A percentile compares a stretch with the other conserved stretches of the same genome.
Conservation (phyloP, 139 green algal genomes). For the Pleodorina starrii region DNA sequence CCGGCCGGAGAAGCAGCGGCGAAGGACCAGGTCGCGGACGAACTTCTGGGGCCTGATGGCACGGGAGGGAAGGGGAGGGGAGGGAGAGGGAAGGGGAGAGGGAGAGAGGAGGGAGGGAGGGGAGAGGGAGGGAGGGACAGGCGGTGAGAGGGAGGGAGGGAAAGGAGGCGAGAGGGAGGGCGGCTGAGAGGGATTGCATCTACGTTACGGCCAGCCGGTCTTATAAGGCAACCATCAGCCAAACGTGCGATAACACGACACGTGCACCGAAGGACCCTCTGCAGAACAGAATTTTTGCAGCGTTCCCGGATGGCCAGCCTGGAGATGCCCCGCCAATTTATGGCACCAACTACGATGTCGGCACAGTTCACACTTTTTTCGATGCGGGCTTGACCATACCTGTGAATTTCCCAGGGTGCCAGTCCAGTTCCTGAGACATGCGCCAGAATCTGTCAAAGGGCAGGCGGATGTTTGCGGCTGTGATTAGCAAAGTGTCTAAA, state of each 20-base stretch:
- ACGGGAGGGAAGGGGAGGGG: not conserved
- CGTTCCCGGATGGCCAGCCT: too few relatives aligned
- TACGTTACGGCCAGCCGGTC: too few relatives aligned
- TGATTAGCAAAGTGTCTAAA: too few relatives aligned
- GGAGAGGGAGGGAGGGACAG: not conserved
- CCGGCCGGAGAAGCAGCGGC: constrained; percentile 5
- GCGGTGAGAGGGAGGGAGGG: not conserved
- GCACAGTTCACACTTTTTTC: too few relatives aligned
- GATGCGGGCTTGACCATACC: too few relatives aligned
- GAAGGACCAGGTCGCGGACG: constrained; percentile 26
- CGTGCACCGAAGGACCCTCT: not conserved
- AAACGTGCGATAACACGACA: too few relatives aligned
- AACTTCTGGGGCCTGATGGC: constrained; percentile 30
- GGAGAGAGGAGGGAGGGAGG: not conserved
- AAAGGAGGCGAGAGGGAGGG: not conserved
- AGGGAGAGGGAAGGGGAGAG: not conserved
- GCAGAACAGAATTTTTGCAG: too few relatives aligned
- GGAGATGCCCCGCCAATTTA: too few relatives aligned
- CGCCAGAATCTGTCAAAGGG: not conserved
- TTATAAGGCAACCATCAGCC: too few relatives aligned
- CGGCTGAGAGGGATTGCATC: too few relatives aligned
- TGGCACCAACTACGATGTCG: not conserved
- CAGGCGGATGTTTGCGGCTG: too few relatives aligned
- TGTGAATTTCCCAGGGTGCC: constrained; percentile 33
- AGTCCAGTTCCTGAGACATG: constrained; percentile 3